A percentile compares a stretch with the other conserved stretches of the same genome.
phyloP scores from a whole-genome alignment of 371 early-diverging fungal species.

The Apophysomyces ossiformis region DNA sequence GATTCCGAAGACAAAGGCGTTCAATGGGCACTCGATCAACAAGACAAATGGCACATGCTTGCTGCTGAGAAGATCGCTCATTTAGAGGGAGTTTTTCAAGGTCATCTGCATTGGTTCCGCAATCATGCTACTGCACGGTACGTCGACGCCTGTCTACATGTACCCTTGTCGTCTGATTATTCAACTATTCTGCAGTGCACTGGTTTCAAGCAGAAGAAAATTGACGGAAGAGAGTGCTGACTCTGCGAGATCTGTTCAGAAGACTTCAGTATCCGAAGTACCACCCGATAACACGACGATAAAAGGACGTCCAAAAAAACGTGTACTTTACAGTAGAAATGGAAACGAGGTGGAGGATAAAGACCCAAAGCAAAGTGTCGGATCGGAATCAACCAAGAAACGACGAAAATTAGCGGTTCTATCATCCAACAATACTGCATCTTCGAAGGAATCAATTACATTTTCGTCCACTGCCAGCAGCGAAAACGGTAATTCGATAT shows the following conservation, averaged over 20 bases:
- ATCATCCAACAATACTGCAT: no score
- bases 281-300: no score
- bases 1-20: slow-evolving; percentile 2
- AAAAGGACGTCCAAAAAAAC: no score
- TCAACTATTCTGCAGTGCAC: neutral
- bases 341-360: neutral
- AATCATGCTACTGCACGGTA: slow-evolving; percentile 8
- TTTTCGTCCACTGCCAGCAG: no score
- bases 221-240: neutral
- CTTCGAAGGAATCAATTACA: no score
- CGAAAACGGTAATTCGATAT: no score
- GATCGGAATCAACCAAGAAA: no score
- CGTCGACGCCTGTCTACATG: neutral
- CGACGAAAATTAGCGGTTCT: no score
- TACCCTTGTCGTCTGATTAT: neutral
- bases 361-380: no score
- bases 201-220: slow-evolving; percentile 1
- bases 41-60: neutral
- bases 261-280: neutral
- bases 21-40: slow-evolving; percentile 14
- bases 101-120: slow-evolving; percentile 11
- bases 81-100: neutral
- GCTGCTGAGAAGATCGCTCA: slow-evolving; percentile 11
- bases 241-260: neutral
- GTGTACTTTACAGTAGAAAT: neutral